Evolutionary conservation across 495 filamentous ascomycete species (phyloP).

Genomic region (Sordaria brevicollis): DNA sequence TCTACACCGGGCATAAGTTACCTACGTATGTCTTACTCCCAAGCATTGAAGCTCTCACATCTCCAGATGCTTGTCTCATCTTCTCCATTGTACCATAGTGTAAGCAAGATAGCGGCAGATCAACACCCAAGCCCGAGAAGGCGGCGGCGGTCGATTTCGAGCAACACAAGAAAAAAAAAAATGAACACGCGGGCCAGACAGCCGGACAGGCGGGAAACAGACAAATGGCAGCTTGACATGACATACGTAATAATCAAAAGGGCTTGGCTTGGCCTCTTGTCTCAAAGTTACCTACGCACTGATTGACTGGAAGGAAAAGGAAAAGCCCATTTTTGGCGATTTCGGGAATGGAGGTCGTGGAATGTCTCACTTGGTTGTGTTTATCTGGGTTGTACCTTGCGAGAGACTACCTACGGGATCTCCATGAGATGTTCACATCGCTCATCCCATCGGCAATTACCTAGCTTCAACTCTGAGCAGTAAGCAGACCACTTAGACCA

Average conservation of each 20-base stretch:
- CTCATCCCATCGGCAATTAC: not conserved
- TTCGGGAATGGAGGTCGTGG: not conserved
- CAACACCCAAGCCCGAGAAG: not conserved
- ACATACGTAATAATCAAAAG: not conserved
- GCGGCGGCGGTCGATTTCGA: not conserved
- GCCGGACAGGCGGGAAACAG: not conserved
- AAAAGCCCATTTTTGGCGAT: not conserved
- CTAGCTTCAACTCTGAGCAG: not conserved
- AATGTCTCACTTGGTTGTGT: not conserved
- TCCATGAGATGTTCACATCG: not conserved
- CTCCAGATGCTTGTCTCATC: not conserved
- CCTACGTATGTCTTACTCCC: not conserved
- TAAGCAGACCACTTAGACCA: not conserved
- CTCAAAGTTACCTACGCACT: too few species aligned
- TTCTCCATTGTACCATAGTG: too few species aligned
- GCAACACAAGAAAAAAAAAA: not conserved
- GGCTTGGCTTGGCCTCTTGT: not conserved
- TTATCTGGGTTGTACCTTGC: not conserved
- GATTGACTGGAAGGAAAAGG: too few species aligned
- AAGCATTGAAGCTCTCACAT: not conserved
- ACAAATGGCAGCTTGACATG: not conserved
- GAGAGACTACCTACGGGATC: too few species aligned
- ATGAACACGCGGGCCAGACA: too few species aligned
- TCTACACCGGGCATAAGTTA: not conserved
- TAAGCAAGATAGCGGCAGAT: not conserved